These are phyloP conservation scores for Annulohypoxylon bovei DNA, from an alignment of 495 filamentous ascomycete genomes.

Conservation along the genomic window DNA sequence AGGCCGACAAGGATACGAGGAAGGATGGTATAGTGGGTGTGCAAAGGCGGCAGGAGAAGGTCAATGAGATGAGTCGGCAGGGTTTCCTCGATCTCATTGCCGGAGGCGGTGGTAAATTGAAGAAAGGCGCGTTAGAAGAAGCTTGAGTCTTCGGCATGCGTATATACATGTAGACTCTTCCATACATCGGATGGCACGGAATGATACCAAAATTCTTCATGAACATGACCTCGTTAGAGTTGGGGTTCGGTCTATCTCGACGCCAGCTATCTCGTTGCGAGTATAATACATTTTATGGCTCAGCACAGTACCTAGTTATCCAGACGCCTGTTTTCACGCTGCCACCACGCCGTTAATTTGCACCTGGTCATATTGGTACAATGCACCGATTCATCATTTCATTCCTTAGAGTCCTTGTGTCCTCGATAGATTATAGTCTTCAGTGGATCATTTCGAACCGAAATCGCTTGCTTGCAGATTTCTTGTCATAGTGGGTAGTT, in stretches of 20 bases:
- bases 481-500: constrained; percentile 90
- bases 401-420: constrained; percentile 43
- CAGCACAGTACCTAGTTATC: neutral
- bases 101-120: constrained; percentile 64
- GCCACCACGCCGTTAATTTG: neutral
- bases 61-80: constrained; percentile 95
- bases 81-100: constrained; percentile 93
- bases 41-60: constrained; percentile 78
- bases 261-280: constrained; percentile 16
- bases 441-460: constrained; percentile 57
- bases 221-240: constrained; percentile 42
- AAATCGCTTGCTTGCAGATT: constrained; percentile 98
- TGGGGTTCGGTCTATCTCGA: constrained; percentile 32
- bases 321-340: constrained; percentile 21
- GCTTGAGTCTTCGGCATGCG: constrained; percentile 44
- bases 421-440: constrained; percentile 36
- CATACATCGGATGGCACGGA: constrained; percentile 1
- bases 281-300: constrained; percentile 39
- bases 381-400: constrained; percentile 16
- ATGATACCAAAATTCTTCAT: constrained; percentile 41
- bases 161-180: neutral
- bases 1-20: constrained; percentile 73
- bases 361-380: constrained; percentile 27
- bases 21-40: constrained; percentile 79
- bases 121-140: constrained; percentile 62